Evolutionary conservation across 2,329 filamentous ascomycete genomes (phyloP), one percentile per base, ranked within the genome.

Genomic region (Zalaria sp.): DNA sequence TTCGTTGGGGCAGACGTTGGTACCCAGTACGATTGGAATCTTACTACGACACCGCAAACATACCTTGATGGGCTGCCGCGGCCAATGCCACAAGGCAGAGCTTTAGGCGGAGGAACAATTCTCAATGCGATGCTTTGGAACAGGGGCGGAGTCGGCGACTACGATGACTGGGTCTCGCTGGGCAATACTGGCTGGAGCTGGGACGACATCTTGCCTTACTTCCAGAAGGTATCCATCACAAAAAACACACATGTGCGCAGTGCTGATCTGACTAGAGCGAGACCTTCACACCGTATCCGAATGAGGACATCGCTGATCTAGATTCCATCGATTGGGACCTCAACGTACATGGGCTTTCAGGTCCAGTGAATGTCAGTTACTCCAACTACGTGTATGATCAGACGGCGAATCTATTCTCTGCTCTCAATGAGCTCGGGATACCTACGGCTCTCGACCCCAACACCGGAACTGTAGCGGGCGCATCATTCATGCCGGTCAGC

Each of bases 121-220:
- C 51, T 61, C 39, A 59, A 60, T 37, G 53, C 51, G 25, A 55
- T 57, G 50, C 48, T 57, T n/a, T 60, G 50, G 48, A 55, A 53
- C 41, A 63, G 68, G 28, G 69, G 64, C 5, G 63, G 59, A 38
- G 57, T 51, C 31, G 61, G 61, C 31, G 71, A 75, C 36, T 70
- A 72, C 37, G 68, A 79, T 54, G 65, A 65, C 0, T 80, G 75
- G 75, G 68, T 67, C 37, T 56, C 61, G 27, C 56, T 80, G 6
- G 75, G 75, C 0, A 79, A 79, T 48, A 43, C 48, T 1, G 75
- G 73, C 2, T 80, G 76, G 76, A 62, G 65, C 1, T 79, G 72
- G 71, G 58, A 71, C 34, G 62, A 61, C 5, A 46, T 72, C 25
- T 49, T 58, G 10, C 56, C 53, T 6, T 62, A 61, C 47, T 61